Base-by-base conservation (phyloP, 2,329 filamentous ascomycete species). In the Fusarium buxicola region DNA sequence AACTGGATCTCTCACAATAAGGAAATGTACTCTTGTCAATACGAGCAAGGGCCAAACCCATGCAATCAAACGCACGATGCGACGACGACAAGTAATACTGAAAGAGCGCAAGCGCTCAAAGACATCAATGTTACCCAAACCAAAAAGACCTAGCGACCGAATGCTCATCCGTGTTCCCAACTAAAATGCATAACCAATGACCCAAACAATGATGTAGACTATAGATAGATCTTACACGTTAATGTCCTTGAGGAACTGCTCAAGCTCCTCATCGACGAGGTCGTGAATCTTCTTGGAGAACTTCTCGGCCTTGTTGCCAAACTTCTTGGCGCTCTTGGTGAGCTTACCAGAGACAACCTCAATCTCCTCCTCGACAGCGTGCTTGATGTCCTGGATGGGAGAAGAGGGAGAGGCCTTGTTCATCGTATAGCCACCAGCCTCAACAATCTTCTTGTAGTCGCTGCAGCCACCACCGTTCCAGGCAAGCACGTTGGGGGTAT, bases 401-500 rank as follows among this genome's bases (percentile, higher is more conserved):
- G 58, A 65, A 50, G 63, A 66, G 41, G 78, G 58, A 24, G 77
- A 68, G 64, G 83, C 78, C 52, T 78, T 71, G 73, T 84, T 80
- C 65, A 77, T 83, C 70, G 85, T 84, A 83, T 94, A 94, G 73
- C 86, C 82, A 73, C 92, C 91, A 70, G 87, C 83, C 70, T 87
- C 81, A 65, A 96, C 79, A 73, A 97, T 97, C 71, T 91, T 83
- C 60, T 86, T 86, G 87, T 92, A 97, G 90, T 99, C 97, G 82
- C 86, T 89, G 75, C 87, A 91, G 74, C 95, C 95, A 81, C 93
- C 96, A 76, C 96, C 95, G 87, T 99, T 99, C 94, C 94, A 99
- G 78, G 94, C 94, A 63, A 99, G 92, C 75, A 97, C 84, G 87
- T 99, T 99, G 77, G 89, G 88, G 70, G 96, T 99, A 77, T 92